Evolutionary conservation across 2,329 filamentous ascomycete species (phyloP), one percentile per base, ranked within the genome.

Genomic region (Malbranchea zuffiana): DNA sequence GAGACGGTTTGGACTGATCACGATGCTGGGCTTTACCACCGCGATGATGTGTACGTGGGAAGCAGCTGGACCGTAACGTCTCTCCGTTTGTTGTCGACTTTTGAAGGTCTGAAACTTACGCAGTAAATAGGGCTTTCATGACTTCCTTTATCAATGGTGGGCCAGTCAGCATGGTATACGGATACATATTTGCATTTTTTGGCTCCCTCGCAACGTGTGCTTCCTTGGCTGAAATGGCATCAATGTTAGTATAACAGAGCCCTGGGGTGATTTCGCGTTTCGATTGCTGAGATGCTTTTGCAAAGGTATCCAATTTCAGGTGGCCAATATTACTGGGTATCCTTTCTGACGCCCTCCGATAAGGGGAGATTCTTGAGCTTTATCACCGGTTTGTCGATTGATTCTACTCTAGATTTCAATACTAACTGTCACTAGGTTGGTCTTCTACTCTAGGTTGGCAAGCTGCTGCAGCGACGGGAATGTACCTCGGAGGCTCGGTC

Each of bases 351-450:
- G 13, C 63, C 63, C 11, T 50, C 43, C 8, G 48, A 46, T 6
- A 54, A 44, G 18, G 61, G 65, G 36, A 65, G 60, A 20, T 56
- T 60, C 19, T 50, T 69, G 1, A 67, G 64, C 35, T 69, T 66
- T 30, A 33, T 38, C 16, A 32, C 37, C 34, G 36, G 34, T 36
- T 13, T 10, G 23, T 7, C 15, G 15, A 16, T 30, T 13, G 7
- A 8, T 30, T 30, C 8, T 16, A 10, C 7, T 30, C 13, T 10
- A 7, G 7, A 8, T 10, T 30, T 30, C 27, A 64, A 41, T 60
- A 59, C 0, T 58, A 63, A 37, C 40, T 60, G 3, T 56, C 57
- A 7, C 54, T 38, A 54, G 56, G 25, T 47, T 55, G 52, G 52
- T 36, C 54, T 18, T 41, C 45, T 20, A 50, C 54, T 23, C 42